Base-by-base conservation (phyloP, 352 stramenopile genomes). In the Blastocystis sp. region DNA sequence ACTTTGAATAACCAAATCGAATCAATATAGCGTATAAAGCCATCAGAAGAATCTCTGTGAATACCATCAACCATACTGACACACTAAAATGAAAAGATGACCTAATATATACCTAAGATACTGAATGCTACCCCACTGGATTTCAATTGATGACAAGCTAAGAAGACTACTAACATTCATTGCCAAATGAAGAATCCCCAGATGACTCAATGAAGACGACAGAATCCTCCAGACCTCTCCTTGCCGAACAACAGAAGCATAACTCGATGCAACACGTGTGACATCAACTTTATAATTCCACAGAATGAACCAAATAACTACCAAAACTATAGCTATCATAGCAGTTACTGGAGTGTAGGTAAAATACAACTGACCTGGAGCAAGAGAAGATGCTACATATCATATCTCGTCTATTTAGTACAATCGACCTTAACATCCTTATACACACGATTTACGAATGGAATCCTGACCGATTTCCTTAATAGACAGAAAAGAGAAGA, bases 151-250 rank as follows among this genome's bases (percentile, higher is more conserved):
- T 24, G 44, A 27, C n/a, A 89, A 53, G 22, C 37, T 44, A 37
- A 89, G 22, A 19, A 89, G 48, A 9, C 7, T 57, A 64, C 53
- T 89, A 51, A 89, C 42, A 42, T 89, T 89, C 78, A 89, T 78
- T 19, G 40, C 60, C 13, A 89, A 15, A 37, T 89, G 78, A 6
- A 89, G 48, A 22, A 89, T 58, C 24, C 22, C 51, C 22, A 77
- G 33, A 53, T 89, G 78, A 9, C 42, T 66, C 22, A 89, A 89
- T 30, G 78, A 89, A 2, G 78, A 78, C 2, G 66, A 76, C 3
- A 89, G 13, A 53, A 89, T 78, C n/a, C 78, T 42, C 78, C 78
- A 89, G 22, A 66, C 33, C 27, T 89, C 78, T 30, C 66, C 60
- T 58, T 78, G 19, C n/a, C 33, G 9, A 15, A 89, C 48, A 9